A percentile compares a stretch with the other conserved stretches of the same genome.
Conservation (phyloP, 345 rosid species). For the Euphorbia pulcherrima region DNA sequence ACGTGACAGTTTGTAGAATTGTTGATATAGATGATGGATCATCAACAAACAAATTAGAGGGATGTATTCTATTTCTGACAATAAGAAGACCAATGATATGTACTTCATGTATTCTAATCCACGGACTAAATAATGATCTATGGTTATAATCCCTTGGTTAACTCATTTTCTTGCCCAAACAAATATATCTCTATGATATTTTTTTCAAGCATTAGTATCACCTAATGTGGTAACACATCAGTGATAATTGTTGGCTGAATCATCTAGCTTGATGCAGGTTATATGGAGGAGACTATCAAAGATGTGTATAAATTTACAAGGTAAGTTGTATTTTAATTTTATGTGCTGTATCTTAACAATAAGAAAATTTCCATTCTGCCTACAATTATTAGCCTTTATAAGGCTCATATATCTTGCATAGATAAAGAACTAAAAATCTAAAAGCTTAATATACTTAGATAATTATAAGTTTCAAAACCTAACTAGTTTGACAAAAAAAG, state of each 20-base stretch:
- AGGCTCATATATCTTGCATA: not conserved
- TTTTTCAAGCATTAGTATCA: not conserved
- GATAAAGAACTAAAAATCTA: not conserved
- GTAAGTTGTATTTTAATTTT: conserved; percentile 18
- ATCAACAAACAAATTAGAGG: no score
- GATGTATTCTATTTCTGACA: not conserved
- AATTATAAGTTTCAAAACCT: not conserved
- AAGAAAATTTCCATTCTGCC: not conserved
- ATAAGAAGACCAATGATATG: not conserved
- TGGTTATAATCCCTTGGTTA: not conserved
- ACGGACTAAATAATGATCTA: not conserved
- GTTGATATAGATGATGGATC: not conserved
- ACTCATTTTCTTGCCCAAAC: not conserved
- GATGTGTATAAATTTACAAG: conserved; percentile 36
- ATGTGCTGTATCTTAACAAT: not conserved
- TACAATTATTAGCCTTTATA: not conserved
- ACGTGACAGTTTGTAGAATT: no score
- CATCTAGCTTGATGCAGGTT: conserved; percentile 31
- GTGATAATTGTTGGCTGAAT: conserved; percentile 3
- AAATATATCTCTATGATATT: not conserved
- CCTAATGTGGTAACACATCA: not conserved
- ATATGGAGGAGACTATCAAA: conserved; percentile 29
- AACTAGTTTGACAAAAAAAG: not conserved
- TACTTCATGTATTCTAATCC: not conserved
- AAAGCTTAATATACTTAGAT: not conserved